Conservation (phyloP, 2,329 filamentous ascomycete genomes). For the Trichoderma sp. region DNA sequence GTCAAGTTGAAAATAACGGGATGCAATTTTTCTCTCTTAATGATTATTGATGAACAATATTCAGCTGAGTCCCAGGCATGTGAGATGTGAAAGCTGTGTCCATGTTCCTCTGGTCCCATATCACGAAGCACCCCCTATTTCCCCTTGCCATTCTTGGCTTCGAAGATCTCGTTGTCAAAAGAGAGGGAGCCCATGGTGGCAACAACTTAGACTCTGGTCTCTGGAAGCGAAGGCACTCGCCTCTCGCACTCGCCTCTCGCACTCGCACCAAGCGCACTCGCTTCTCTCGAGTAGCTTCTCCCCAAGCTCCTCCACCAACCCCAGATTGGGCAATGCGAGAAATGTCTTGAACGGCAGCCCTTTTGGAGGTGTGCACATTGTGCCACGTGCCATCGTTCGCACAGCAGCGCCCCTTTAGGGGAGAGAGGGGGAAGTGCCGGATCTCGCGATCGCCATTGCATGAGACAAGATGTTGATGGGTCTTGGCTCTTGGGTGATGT, state of each 20-base stretch:
- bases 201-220: background rate
- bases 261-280: slow-evolving; percentile 9
- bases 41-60: background rate
- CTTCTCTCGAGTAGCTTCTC: background rate
- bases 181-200: background rate
- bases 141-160: background rate
- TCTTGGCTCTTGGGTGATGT: background rate
- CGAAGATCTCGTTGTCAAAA: background rate
- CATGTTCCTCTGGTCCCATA: background rate
- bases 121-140: background rate
- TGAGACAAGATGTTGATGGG: slow-evolving; percentile 11
- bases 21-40: background rate
- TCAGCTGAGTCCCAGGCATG: background rate
- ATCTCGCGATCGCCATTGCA: slow-evolving; percentile 7
- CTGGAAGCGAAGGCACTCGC: slow-evolving; percentile 16
- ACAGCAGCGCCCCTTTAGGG: background rate
- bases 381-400: slow-evolving; percentile 11
- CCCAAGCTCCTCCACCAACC: slow-evolving; percentile 11
- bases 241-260: slow-evolving; percentile 15
- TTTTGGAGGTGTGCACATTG: slow-evolving; percentile 13
- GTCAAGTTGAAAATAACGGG: background rate
- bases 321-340: slow-evolving; percentile 16
- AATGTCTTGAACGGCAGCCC: slow-evolving; percentile 17
- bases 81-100: background rate
- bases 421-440: slow-evolving; percentile 6